Evolutionary conservation across 768 basidiomycete genomes (phyloP).

Genomic region (Amanita fuliginea): DNA sequence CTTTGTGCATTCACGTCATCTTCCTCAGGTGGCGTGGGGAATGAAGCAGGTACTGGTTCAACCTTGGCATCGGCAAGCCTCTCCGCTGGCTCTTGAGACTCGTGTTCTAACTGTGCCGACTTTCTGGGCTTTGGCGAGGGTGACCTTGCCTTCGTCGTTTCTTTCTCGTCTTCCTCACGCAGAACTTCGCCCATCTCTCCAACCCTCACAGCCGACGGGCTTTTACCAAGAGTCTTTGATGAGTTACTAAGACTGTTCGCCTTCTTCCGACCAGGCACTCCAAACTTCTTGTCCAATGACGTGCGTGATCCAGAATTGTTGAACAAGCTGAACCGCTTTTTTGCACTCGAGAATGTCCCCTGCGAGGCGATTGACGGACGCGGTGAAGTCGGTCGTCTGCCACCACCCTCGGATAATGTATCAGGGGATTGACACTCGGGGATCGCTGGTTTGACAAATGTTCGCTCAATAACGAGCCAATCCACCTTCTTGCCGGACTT

Average conservation of each 20-base stretch:
- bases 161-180: slow-evolving; percentile 38
- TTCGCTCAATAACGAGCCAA: slow-evolving; percentile 66
- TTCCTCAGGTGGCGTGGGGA: background rate
- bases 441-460: slow-evolving; percentile 28
- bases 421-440: slow-evolving; percentile 16
- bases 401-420: background rate
- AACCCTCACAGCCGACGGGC: slow-evolving; percentile 24
- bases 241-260: slow-evolving; percentile 6
- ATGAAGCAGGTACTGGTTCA: background rate
- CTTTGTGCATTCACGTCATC: background rate
- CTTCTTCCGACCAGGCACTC: slow-evolving; percentile 9
- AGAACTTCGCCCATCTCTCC: slow-evolving; percentile 69
- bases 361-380: slow-evolving; percentile 22
- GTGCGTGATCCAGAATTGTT: slow-evolving; percentile 23
- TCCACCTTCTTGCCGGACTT: slow-evolving; percentile 29
- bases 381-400: background rate
- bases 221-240: slow-evolving; percentile 25
- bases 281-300: slow-evolving; percentile 17
- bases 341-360: slow-evolving; percentile 36
- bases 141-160: slow-evolving; percentile 11
- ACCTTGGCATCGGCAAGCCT: background rate
- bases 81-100: slow-evolving; percentile 7
- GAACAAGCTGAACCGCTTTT: slow-evolving; percentile 61
- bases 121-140: slow-evolving; percentile 10
- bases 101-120: slow-evolving; percentile 9